These are phyloP conservation scores for Hypomyces perniciosus DNA, from an alignment of 2,329 filamentous ascomycete species.

Conservation along the genomic window DNA sequence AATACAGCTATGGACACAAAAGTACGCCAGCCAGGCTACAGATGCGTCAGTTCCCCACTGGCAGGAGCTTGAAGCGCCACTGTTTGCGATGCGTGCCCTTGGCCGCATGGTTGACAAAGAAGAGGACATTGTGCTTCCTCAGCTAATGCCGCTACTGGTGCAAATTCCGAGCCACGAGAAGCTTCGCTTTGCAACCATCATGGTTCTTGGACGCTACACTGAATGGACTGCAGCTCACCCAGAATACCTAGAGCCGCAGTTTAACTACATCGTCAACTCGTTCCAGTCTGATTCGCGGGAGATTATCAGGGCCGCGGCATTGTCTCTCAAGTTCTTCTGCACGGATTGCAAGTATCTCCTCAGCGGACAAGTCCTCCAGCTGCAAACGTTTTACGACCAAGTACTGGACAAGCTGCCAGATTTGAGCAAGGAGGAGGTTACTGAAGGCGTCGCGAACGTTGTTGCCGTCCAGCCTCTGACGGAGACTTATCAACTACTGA, in stretches of 20 bases:
- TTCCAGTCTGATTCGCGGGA: conserved; percentile 87
- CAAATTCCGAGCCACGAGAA: conserved; percentile 96
- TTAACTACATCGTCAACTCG: conserved; percentile 91
- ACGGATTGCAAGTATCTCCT: conserved; percentile 87
- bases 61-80: conserved; percentile 91
- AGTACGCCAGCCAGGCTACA: conserved; percentile 70
- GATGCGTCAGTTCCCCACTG: conserved; percentile 78
- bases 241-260: conserved; percentile 84
- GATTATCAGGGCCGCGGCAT: conserved; percentile 82
- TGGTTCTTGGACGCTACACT: conserved; percentile 93
- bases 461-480: conserved; percentile 77
- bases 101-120: conserved; percentile 91
- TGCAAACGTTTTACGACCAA: conserved; percentile 89
- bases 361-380: conserved; percentile 72
- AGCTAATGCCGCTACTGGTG: conserved; percentile 87
- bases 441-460: conserved; percentile 89
- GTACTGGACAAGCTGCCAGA: conserved; percentile 81
- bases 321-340: conserved; percentile 96
- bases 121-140: conserved; percentile 79
- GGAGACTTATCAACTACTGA: conserved; percentile 78
- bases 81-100: conserved; percentile 94
- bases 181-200: conserved; percentile 95
- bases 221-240: conserved; percentile 96
- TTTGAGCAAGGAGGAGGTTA: conserved; percentile 89
- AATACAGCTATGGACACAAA: conserved; percentile 83